Percentiles rank a stretch among this genome's conserved stretches.
Conservation (phyloP, 805 yeast species). For the Kuraishia capsulata region DNA sequence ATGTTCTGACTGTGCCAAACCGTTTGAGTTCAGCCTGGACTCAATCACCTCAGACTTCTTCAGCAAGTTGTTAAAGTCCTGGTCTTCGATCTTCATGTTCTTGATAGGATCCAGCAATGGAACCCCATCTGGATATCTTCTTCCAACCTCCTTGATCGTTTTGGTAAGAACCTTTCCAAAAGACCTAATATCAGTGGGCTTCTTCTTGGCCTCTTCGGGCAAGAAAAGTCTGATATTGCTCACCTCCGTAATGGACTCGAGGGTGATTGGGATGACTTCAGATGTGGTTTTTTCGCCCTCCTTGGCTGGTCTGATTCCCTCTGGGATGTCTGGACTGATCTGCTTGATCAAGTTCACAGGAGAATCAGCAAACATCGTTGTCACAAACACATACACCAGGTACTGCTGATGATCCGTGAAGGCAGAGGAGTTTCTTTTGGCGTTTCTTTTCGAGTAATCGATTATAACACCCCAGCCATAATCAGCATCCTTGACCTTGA, state of each 20-base stretch:
- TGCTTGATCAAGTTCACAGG: constrained; percentile 78
- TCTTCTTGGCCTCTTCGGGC: constrained; percentile 65
- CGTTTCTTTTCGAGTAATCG: constrained; percentile 60
- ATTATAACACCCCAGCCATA: constrained; percentile 98
- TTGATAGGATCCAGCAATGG: constrained; percentile 88
- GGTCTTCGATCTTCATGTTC: constrained; percentile 87
- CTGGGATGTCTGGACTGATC: constrained; percentile 69
- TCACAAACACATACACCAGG: constrained; percentile 76
- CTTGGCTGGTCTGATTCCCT: constrained; percentile 79
- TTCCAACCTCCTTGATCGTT: constrained; percentile 70
- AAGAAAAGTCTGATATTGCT: constrained; percentile 75
- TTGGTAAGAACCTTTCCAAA: constrained; percentile 57
- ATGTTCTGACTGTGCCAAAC: constrained; percentile 52
- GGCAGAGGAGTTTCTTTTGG: constrained; percentile 45
- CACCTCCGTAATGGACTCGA: constrained; percentile 64
- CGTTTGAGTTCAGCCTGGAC: constrained; percentile 60
- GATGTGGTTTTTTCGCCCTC: constrained; percentile 63
- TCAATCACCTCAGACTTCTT: constrained; percentile 80
- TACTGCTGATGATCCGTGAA: constrained; percentile 85
- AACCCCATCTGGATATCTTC: constrained; percentile 82
- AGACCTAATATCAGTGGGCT: constrained; percentile 16
- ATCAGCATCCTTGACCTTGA: constrained; percentile 50
- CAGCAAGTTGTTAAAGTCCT: constrained; percentile 60
- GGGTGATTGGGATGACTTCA: constrained; percentile 78
- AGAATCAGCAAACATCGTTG: constrained; percentile 69